Evolutionary conservation across 345 rosid genomes (phyloP), one percentile per base, ranked within the genome.

Genomic region (Alliaria petiolata): DNA sequence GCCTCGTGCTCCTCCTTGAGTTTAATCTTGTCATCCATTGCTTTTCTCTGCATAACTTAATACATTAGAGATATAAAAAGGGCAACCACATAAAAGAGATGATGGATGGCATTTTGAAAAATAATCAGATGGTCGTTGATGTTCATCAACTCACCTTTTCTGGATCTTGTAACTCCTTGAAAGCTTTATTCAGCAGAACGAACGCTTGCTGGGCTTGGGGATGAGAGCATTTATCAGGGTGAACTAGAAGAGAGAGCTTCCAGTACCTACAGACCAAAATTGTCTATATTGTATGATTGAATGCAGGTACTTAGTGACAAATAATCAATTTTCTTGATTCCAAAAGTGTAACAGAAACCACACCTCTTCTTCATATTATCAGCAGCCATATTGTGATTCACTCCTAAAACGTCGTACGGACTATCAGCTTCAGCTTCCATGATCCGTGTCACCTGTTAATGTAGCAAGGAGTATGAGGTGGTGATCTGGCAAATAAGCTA

Each of bases 181-280:
- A 91, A 71, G 98, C 91, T 79, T 89, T 93, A 72, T 91, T 93
- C 60, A 93, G 76, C 79, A 76, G 77, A 71, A 93, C 81, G 61
- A 93, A 93, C 62, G 97, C 96, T 79, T 89, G 83, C 70, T 93
- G 82, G 14, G 98, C 97, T 78, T 87, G 96, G n/a, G 97, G 97
- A 81, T 91, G 98, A 75, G 97, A 80, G 72, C 97, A 93, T 72
- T 91, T 93, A 81, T 93, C 97, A 6, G 96, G 98, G 75, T 89
- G 97, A 79, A 93, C 98, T 72, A 91, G 69, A 75, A 93, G 97
- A 20, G 97, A 93, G 77, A 93, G 75, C 79, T 89, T 93, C 98
- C 98, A 91, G 62, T 93, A 93, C 84, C 98, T 93, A 65, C 15
- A 55, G 31, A 42, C 57, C 58, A 67, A 8, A 51, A 33, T 42